phyloP scores from a whole-genome alignment of 2,329 filamentous ascomycete species.

The Ascochyta clinopodiicola region DNA sequence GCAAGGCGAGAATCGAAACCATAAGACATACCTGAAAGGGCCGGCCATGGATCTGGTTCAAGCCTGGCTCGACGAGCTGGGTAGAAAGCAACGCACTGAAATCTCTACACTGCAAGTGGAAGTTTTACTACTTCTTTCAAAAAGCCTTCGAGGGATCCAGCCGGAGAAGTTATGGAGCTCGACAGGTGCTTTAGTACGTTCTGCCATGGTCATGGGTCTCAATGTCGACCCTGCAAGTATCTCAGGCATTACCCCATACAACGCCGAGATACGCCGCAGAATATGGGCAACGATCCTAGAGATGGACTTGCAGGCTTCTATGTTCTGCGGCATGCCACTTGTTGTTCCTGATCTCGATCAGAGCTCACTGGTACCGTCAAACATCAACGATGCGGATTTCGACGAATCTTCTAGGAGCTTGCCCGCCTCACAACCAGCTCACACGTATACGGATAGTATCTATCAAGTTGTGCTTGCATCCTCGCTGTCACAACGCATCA shows the following conservation, averaged over 20 bases:
- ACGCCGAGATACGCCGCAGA: slow-evolving; percentile 51
- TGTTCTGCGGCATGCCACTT: slow-evolving; percentile 27
- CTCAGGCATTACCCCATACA: slow-evolving; percentile 40
- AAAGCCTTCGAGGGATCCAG: slow-evolving; percentile 14
- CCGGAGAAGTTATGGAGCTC: slow-evolving; percentile 32
- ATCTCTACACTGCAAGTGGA: slow-evolving; percentile 30
- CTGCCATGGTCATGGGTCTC: slow-evolving; percentile 52
- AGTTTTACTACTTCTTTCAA: slow-evolving; percentile 25
- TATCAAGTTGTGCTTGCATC: slow-evolving; percentile 27
- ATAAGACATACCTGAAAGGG: slow-evolving; percentile 23
- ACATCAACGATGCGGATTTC: slow-evolving; percentile 29
- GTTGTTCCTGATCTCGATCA: slow-evolving; percentile 19
- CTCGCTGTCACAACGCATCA: slow-evolving; percentile 23
- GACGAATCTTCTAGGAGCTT: slow-evolving; percentile 18
- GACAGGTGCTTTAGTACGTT: slow-evolving; percentile 49
- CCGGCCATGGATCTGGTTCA: slow-evolving; percentile 25
- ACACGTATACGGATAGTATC: slow-evolving; percentile 24
- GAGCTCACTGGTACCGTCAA: slow-evolving; percentile 18
- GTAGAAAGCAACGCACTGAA: slow-evolving; percentile 29
- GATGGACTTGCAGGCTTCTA: slow-evolving; percentile 44
- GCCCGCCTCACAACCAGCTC: slow-evolving; percentile 10
- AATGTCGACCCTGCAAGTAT: slow-evolving; percentile 50
- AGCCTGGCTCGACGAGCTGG: slow-evolving; percentile 31
- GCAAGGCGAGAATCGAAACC: slow-evolving; percentile 10
- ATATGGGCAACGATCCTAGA: slow-evolving; percentile 55